These are phyloP conservation scores for Leptographium lundbergii DNA, from an alignment of 2,329 filamentous ascomycete species.

Conservation along the genomic window DNA sequence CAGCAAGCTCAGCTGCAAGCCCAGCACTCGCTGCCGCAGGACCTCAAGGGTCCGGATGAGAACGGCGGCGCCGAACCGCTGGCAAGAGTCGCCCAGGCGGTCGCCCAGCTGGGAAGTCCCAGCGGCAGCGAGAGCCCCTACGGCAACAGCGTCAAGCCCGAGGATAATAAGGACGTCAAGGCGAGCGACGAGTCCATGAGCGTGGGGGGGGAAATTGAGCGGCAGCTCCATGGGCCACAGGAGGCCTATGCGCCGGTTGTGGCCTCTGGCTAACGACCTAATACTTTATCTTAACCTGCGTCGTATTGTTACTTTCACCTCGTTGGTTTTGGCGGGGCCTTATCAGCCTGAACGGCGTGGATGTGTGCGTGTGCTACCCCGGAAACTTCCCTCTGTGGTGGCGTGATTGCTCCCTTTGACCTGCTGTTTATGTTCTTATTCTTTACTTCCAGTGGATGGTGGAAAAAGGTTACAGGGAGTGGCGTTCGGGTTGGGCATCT, in stretches of 20 bases:
- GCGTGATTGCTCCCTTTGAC: not conserved
- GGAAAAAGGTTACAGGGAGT: not conserved
- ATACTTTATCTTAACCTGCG: not conserved
- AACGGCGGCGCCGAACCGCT: conserved; percentile 18
- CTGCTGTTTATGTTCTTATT: not conserved
- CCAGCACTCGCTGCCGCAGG: not conserved
- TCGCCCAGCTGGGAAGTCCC: conserved; percentile 15
- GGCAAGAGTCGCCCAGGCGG: conserved; percentile 37
- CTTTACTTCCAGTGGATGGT: not conserved
- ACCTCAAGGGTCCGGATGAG: not conserved
- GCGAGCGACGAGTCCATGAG: conserved; percentile 28
- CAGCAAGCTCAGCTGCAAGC: not conserved
- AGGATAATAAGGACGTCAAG: conserved; percentile 12
- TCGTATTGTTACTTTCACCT: not conserved
- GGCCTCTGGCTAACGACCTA: not conserved
- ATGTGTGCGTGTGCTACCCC: not conserved
- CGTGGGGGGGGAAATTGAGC: conserved; percentile 40
- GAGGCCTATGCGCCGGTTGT: not conserved
- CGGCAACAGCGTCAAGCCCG: not conserved
- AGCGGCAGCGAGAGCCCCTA: not conserved
- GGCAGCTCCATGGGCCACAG: conserved; percentile 32
- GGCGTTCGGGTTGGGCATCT: not conserved
- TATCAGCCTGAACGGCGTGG: too few species aligned
- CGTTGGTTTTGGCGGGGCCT: not conserved
- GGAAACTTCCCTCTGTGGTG: not conserved